Evolutionary conservation across 2,329 filamentous ascomycete genomes (phyloP).

Genomic region (Aspergillus pseudoviridinutans): DNA sequence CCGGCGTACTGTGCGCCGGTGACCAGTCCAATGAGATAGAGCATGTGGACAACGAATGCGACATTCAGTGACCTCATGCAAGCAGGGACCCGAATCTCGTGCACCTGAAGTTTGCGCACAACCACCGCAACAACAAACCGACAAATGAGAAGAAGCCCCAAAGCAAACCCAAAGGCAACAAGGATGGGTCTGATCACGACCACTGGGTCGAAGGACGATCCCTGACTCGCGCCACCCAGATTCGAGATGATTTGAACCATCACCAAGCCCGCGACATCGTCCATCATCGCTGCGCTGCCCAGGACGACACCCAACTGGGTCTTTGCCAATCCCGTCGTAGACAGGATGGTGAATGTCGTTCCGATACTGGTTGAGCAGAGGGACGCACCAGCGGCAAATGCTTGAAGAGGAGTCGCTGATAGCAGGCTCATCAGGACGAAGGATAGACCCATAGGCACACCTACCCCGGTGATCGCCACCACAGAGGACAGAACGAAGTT

Average conservation of each 20-base stretch:
- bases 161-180: constrained; percentile 41
- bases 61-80: constrained; percentile 14
- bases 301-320: constrained; percentile 61
- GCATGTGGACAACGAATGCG: constrained; percentile 42
- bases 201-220: constrained; percentile 31
- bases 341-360: constrained; percentile 63
- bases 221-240: constrained; percentile 59
- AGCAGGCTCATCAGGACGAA: constrained; percentile 55
- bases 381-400: constrained; percentile 69
- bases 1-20: constrained; percentile 51
- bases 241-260: constrained; percentile 72
- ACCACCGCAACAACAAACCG: constrained; percentile 13
- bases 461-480: constrained; percentile 65
- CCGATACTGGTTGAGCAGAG: constrained; percentile 71
- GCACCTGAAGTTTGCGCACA: constrained; percentile 4
- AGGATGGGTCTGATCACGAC: constrained; percentile 50
- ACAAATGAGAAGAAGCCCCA: constrained; percentile 27
- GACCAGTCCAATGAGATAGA: constrained; percentile 45
- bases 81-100: constrained; percentile 5
- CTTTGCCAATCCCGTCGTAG: constrained; percentile 55
- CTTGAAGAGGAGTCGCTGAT: constrained; percentile 53
- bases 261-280: constrained; percentile 72
- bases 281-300: constrained; percentile 72
- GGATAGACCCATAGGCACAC: constrained; percentile 60
- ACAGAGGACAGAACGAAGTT: constrained; percentile 58